These are phyloP conservation scores for Ophiocordyceps camponoti-saundersi DNA, from an alignment of 2,329 filamentous ascomycete genomes.

Conservation along the genomic window DNA sequence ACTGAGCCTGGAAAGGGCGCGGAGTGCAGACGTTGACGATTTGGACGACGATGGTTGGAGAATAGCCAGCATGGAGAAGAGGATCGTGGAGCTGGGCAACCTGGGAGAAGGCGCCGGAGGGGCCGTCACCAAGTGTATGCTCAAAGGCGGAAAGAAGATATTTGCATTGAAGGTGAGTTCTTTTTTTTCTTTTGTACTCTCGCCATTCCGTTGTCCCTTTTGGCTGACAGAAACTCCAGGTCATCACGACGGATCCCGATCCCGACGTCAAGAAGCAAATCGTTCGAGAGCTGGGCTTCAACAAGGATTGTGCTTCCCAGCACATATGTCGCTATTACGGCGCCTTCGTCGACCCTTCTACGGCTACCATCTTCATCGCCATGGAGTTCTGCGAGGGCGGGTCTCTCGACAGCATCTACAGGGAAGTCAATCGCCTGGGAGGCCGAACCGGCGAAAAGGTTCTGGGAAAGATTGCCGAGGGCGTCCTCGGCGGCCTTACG, in stretches of 20 bases:
- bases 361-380: slow-evolving; percentile 90
- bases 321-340: slow-evolving; percentile 98
- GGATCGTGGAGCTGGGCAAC: slow-evolving; percentile 76
- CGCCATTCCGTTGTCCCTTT: not conserved
- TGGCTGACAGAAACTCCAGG: slow-evolving; percentile 28
- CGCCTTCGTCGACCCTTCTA: slow-evolving; percentile 90
- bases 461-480: slow-evolving; percentile 88
- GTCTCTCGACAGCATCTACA: slow-evolving; percentile 90
- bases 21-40: slow-evolving; percentile 80
- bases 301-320: slow-evolving; percentile 89
- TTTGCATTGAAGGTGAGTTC: slow-evolving; percentile 77
- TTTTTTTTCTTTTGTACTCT: not conserved
- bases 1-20: slow-evolving; percentile 63
- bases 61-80: slow-evolving; percentile 74
- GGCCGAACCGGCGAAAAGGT: slow-evolving; percentile 95
- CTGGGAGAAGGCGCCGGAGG: slow-evolving; percentile 90
- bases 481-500: slow-evolving; percentile 80
- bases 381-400: slow-evolving; percentile 99
- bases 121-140: slow-evolving; percentile 77
- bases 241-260: slow-evolving; percentile 96
- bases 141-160: slow-evolving; percentile 82
- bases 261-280: slow-evolving; percentile 98
- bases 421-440: slow-evolving; percentile 88
- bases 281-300: slow-evolving; percentile 87
- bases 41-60: slow-evolving; percentile 91